These are phyloP conservation scores for Bassia scoparia DNA, from an alignment of 148 eudicot genomes.

Conservation along the genomic window DNA sequence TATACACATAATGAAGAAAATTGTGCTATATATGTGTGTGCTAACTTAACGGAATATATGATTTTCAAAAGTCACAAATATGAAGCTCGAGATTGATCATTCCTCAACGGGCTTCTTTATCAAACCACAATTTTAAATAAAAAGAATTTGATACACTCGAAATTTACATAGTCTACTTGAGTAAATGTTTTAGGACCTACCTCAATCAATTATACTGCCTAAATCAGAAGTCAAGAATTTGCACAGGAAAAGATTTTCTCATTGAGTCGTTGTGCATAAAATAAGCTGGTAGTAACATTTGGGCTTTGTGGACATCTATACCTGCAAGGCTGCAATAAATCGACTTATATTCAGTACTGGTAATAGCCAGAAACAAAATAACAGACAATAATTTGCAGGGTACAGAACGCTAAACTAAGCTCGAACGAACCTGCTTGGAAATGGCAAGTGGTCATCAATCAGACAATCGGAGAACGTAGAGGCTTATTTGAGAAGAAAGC, in stretches of 20 bases:
- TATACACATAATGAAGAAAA: too few species aligned
- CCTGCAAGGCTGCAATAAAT: background rate
- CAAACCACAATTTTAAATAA: too few species aligned
- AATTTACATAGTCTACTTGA: too few species aligned
- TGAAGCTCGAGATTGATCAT: too few species aligned
- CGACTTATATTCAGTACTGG: background rate
- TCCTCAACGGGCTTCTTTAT: too few species aligned
- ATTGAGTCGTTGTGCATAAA: background rate
- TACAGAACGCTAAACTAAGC: background rate
- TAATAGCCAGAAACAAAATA: background rate
- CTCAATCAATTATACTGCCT: background rate
- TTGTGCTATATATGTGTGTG: too few species aligned
- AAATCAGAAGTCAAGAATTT: background rate
- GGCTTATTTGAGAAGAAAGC: constrained; percentile 53
- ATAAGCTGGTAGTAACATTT: background rate
- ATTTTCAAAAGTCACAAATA: too few species aligned
- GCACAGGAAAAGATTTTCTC: background rate
- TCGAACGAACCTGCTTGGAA: constrained; percentile 14
- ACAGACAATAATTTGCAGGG: background rate
- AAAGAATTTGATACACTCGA: too few species aligned
- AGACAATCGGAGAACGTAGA: constrained; percentile 38
- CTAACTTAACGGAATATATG: too few species aligned
- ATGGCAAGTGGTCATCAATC: background rate
- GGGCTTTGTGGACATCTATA: background rate
- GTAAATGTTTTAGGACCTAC: background rate